phyloP scores from a whole-genome alignment of 1,284 basidiomycete species.

The Trametes sp. region DNA sequence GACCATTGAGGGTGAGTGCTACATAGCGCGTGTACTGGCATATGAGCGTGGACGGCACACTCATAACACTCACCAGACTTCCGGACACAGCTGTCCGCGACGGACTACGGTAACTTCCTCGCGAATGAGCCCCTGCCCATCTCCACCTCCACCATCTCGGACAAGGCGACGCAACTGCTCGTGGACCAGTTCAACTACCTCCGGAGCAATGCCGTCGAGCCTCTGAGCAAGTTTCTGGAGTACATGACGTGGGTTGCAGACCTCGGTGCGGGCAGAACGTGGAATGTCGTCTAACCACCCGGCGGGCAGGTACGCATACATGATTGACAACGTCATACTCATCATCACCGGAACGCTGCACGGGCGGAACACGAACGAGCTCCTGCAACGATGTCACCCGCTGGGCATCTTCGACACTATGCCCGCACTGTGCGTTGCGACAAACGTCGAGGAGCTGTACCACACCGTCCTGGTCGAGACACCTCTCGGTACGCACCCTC shows the following conservation, averaged over 20 bases:
- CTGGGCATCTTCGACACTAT: conserved; percentile 98
- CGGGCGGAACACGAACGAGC: conserved; percentile 96
- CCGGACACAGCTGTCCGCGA: conserved; percentile 91
- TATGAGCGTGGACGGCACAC: background rate
- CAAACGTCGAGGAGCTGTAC: conserved; percentile 99
- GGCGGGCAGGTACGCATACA: conserved; percentile 86
- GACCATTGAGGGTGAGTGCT: conserved; percentile 83
- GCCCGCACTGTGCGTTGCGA: conserved; percentile 98
- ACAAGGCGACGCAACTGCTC: conserved; percentile 94
- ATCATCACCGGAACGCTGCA: conserved; percentile 98
- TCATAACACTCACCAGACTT: conserved; percentile 66
- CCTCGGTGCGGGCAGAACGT: conserved; percentile 1
- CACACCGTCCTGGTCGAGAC: conserved; percentile 98
- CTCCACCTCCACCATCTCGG: conserved; percentile 93
- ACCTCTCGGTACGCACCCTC: conserved; percentile 77
- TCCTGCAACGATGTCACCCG: conserved; percentile 96
- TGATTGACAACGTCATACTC: conserved; percentile 99
- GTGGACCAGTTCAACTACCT: conserved; percentile 98
- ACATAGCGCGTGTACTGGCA: background rate
- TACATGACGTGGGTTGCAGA: conserved; percentile 85
- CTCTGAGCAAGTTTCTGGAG: conserved; percentile 93
- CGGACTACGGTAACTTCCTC: conserved; percentile 99
- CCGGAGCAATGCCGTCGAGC: conserved; percentile 89
- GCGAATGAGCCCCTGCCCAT: conserved; percentile 97
- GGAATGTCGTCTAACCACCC: background rate